phyloP scores from a whole-genome alignment of 345 rosid species.

The Zanthoxylum bungeanum region DNA sequence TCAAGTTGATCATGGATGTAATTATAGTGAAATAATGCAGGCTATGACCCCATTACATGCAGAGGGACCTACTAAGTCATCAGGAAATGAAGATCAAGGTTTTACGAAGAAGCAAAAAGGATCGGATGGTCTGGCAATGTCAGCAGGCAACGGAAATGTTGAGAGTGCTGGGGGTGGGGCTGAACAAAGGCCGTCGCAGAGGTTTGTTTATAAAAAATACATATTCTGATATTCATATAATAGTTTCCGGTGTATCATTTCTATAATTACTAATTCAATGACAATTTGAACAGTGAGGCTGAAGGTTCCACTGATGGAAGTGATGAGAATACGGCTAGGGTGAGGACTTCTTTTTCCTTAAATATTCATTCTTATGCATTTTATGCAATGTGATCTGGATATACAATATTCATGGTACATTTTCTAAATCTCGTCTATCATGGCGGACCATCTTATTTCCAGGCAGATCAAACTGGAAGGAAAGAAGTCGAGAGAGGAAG shows the following conservation, averaged over 20 bases:
- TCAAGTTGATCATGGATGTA: conserved; percentile 9
- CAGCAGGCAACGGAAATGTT: conserved; percentile 60
- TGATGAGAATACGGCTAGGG: conserved; percentile 69
- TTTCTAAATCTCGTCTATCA: conserved; percentile 8
- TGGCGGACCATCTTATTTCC: conserved; percentile 17
- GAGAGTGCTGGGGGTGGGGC: conserved; percentile 45
- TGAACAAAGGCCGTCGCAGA: conserved; percentile 50
- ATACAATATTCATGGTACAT: neutral
- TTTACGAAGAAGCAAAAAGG: conserved; percentile 82
- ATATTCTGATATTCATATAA: neutral
- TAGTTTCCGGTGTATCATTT: neutral
- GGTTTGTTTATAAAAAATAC: conserved; percentile 43
- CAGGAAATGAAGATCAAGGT: conserved; percentile 63
- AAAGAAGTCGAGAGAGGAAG: conserved; percentile 67
- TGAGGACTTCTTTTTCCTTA: conserved; percentile 21
- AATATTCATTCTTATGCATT: neutral
- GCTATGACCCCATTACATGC: conserved; percentile 36
- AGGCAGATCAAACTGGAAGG: conserved; percentile 59
- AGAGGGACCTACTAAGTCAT: conserved; percentile 63
- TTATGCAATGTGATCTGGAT: neutral
- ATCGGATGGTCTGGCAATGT: conserved; percentile 84
- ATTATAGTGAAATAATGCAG: conserved; percentile 40
- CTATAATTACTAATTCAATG: neutral
- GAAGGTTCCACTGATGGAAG: conserved; percentile 71
- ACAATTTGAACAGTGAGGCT: conserved; percentile 43